These are phyloP conservation scores for Knoxdaviesia proteae DNA, from an alignment of 2,329 filamentous ascomycete genomes.

Conservation along the genomic window DNA sequence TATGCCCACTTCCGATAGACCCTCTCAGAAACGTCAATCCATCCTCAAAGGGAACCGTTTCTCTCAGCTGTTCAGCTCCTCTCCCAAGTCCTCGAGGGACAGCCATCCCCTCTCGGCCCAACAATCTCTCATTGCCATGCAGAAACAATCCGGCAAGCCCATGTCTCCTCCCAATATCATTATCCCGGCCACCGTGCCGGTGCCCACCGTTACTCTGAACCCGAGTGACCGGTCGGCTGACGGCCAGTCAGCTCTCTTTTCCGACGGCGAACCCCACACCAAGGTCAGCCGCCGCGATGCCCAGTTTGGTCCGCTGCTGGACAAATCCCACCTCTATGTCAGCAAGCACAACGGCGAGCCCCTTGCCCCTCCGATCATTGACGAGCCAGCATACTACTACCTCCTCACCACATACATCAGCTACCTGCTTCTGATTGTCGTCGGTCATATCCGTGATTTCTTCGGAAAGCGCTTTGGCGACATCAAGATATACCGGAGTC, in stretches of 20 bases:
- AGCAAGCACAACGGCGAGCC: conserved; percentile 69
- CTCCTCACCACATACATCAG: conserved; percentile 96
- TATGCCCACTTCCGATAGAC: conserved; percentile 25
- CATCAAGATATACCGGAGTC: conserved; percentile 59
- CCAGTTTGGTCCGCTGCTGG: conserved; percentile 73
- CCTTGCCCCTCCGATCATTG: conserved; percentile 68
- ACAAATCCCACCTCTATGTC: conserved; percentile 66
- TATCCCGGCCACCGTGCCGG: no score
- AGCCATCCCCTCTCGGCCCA: conserved; percentile 46
- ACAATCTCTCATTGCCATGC: conserved; percentile 45
- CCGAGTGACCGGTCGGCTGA: no score
- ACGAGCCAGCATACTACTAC: conserved; percentile 93
- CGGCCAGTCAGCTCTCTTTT: no score
- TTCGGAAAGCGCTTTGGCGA: conserved; percentile 91
- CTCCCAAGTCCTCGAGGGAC: conserved; percentile 36
- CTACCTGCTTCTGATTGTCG: conserved; percentile 86
- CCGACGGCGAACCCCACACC: no score
- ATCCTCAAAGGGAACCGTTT: conserved; percentile 56
- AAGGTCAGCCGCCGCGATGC: conserved; percentile 30
- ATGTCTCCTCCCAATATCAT: no score
- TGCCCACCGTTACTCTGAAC: no score
- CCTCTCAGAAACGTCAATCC: conserved; percentile 34
- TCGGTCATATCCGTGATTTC: conserved; percentile 90
- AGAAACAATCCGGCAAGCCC: conserved; percentile 11
- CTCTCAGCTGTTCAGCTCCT: conserved; percentile 63